Percentiles rank a stretch among this genome's conserved stretches.
Conservation (phyloP, 176 grass and related monocot genomes). For the Avena atlantica region DNA sequence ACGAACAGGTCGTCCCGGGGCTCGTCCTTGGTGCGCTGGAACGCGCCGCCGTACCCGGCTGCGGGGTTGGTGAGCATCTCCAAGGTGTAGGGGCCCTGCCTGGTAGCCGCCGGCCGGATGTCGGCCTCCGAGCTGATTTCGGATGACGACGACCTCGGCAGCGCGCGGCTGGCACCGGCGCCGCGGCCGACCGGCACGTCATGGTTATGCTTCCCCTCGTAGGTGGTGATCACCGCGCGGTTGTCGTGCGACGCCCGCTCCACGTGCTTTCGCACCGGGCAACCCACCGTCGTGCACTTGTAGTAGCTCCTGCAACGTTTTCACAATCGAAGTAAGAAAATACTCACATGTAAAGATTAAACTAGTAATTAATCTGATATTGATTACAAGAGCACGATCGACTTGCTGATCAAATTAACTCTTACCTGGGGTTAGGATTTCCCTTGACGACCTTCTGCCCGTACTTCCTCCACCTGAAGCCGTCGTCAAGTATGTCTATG, state of each 20-base stretch:
- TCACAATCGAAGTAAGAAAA: not conserved
- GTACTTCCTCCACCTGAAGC: constrained; percentile 77
- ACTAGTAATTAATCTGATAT: not conserved
- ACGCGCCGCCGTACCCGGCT: constrained; percentile 10
- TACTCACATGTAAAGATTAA: not conserved
- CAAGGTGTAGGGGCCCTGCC: constrained; percentile 23
- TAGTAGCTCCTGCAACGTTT: constrained; percentile 69
- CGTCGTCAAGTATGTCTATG: constrained; percentile 77
- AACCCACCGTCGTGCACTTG: constrained; percentile 73
- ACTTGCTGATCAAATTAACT: not conserved
- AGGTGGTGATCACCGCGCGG: constrained; percentile 77
- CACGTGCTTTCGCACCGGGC: constrained; percentile 82
- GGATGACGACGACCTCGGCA: not conserved
- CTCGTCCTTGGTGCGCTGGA: constrained; percentile 69
- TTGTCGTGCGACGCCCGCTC: constrained; percentile 67
- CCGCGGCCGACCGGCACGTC: constrained; percentile 72
- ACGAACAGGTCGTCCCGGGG: constrained; percentile 70
- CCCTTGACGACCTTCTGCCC: constrained; percentile 85
- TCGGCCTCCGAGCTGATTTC: not conserved
- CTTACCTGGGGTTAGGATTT: constrained; percentile 66
- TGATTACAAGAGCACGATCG: not conserved
- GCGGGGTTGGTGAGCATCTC: constrained; percentile 42
- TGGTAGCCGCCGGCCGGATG: constrained; percentile 14
- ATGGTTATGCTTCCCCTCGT: constrained; percentile 87
- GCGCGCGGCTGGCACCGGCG: constrained; percentile 33